Percentiles rank a stretch among this genome's conserved stretches.
phyloP scores from a whole-genome alignment of 208 protist species.

The Leishmania guyanensis region DNA sequence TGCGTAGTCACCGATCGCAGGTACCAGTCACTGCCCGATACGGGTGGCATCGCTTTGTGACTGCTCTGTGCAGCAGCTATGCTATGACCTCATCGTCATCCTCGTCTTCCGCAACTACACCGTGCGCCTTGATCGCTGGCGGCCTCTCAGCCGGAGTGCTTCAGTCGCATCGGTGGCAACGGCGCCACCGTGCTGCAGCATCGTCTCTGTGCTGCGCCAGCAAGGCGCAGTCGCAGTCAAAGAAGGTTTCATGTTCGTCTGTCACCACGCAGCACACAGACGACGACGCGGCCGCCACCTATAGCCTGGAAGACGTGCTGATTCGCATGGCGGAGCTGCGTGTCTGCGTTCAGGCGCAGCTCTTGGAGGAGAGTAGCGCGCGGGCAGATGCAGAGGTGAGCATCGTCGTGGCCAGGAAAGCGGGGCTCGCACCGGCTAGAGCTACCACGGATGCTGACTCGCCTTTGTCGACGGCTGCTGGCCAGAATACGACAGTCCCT shows the following conservation, averaged over 20 bases:
- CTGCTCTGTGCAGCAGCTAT: constrained; percentile 19
- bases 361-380: constrained; percentile 15
- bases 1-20: constrained; percentile 28
- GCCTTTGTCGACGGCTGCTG: background rate
- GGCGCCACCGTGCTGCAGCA: background rate
- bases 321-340: constrained; percentile 27
- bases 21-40: constrained; percentile 28
- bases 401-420: background rate
- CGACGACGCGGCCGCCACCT: constrained; percentile 16
- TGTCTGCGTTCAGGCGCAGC: constrained; percentile 29
- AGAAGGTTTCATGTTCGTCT: constrained; percentile 2
- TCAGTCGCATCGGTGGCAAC: constrained; percentile 27
- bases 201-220: background rate
- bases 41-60: constrained; percentile 37
- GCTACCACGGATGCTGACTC: background rate
- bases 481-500: background rate
- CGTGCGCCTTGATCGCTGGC: background rate
- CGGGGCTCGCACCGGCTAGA: background rate
- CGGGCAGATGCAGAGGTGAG: background rate
- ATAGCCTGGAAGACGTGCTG: constrained; percentile 17
- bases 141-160: constrained; percentile 14
- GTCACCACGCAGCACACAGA: constrained; percentile 22
- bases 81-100: background rate
- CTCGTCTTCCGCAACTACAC: background rate
- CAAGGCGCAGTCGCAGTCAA: background rate